Evolutionary conservation across 2,329 filamentous ascomycete genomes (phyloP), one percentile per base, ranked within the genome.

Genomic region (Periconia sp.): DNA sequence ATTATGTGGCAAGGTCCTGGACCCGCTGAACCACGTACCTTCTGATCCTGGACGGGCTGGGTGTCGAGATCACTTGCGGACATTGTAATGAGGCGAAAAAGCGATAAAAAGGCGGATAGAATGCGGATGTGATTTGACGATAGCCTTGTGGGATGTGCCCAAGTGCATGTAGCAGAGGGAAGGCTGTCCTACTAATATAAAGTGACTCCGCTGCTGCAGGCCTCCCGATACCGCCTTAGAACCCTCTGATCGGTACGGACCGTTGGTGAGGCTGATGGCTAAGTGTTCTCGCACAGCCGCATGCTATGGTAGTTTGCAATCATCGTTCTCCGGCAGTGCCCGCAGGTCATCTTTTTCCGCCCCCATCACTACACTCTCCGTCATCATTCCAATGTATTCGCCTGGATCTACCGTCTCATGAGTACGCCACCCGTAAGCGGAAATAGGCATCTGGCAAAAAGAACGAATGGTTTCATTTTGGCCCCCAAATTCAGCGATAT

Each of bases 171-270:
- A 11, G 19, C 6, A 15, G 19, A 46, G 39, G 54, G 58, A 36
- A 52, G 48, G 44, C 45, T 48, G 39, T 41, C 37, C 29, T 52
- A 40, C 31, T 61, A 24, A 59, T 64, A 64, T 64, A 63, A 26
- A 33, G 24, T 32, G 36, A 36, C 19, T 30, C 40, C 29, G 36
- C 44, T 61, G 53, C 51, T 62, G 60, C 48, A 58, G 63, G 63
- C 64, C 62, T 66, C 62, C 42, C 36, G 35, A 44, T 46, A 57
- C 52, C 61, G 46, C 55, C 48, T 48, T 44, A 36, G 40, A 30
- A 51, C 39, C 47, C 48, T 35, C 35, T 43, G n/a, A n/a, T 23
- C 2, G 5, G 26, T 33, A 35, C 36, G 30, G 30, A 47, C 44
- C 28, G 40, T 33, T 30, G 15, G 34, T 11, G 41, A 37, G 39